Conservation (phyloP, 352 stramenopile species). For the Pythium pyrilobum region DNA sequence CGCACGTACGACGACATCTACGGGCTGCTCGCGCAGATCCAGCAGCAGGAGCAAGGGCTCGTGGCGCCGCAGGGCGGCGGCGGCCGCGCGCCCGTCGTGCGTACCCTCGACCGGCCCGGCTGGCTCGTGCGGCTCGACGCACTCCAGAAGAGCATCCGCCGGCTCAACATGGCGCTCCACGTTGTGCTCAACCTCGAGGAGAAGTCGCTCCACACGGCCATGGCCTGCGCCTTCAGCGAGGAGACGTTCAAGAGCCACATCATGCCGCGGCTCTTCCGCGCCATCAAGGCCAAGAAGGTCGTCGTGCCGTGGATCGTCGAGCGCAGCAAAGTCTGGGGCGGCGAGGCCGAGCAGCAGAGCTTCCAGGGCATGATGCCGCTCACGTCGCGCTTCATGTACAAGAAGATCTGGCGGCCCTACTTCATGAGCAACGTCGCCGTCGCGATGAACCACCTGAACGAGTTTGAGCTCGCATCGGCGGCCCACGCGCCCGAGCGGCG, state of each 20-base stretch:
- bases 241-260: slow-evolving; percentile 72
- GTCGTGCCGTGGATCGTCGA: slow-evolving; percentile 85
- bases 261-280: slow-evolving; percentile 69
- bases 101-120: slow-evolving; percentile 30
- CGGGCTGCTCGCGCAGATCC: slow-evolving; percentile 48
- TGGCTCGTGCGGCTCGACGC: slow-evolving; percentile 64
- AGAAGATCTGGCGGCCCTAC: slow-evolving; percentile 79
- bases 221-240: slow-evolving; percentile 61
- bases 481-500: slow-evolving; percentile 4
- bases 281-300: slow-evolving; percentile 71
- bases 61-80: slow-evolving; percentile 19
- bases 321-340: slow-evolving; percentile 80
- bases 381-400: slow-evolving; percentile 75
- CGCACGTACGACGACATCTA: slow-evolving; percentile 60
- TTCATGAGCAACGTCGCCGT: slow-evolving; percentile 76
- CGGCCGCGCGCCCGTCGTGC: slow-evolving; percentile 22
- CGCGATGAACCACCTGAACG: slow-evolving; percentile 76
- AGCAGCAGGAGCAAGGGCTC: slow-evolving; percentile 46
- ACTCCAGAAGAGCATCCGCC: slow-evolving; percentile 57
- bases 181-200: slow-evolving; percentile 72
- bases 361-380: slow-evolving; percentile 71
- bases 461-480: slow-evolving; percentile 33
- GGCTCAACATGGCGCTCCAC: slow-evolving; percentile 66
- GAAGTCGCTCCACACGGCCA: slow-evolving; percentile 48
- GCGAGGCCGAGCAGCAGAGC: slow-evolving; percentile 56